A percentile compares a stretch with the other conserved stretches of the same genome.
phyloP scores from a whole-genome alignment of 2,329 filamentous ascomycete genomes.

The Exophiala sp. region DNA sequence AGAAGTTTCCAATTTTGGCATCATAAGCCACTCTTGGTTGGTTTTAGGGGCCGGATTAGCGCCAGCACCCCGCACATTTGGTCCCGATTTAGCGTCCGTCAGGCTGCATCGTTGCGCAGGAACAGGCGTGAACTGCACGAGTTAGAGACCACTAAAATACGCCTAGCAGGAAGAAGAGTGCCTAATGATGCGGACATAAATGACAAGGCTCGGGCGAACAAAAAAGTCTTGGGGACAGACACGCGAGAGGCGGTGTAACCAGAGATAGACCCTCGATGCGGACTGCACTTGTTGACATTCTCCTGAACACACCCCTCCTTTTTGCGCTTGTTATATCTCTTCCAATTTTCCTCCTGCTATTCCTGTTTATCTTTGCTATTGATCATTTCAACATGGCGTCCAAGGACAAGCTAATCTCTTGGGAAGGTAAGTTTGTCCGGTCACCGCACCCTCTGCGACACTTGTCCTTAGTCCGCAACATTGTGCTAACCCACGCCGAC shows the following conservation, averaged over 20 bases:
- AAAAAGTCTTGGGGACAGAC: too few relatives aligned
- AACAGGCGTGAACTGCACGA: conserved; percentile 3
- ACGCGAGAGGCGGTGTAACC: too few relatives aligned
- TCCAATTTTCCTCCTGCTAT: not conserved
- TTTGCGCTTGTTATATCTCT: not conserved
- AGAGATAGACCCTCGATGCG: too few relatives aligned
- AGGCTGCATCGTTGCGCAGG: conserved; percentile 3
- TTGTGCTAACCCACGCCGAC: not conserved
- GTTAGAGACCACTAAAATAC: too few relatives aligned
- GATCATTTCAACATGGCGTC: conserved; percentile 16
- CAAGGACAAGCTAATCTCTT: conserved; percentile 24
- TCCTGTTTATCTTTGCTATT: not conserved
- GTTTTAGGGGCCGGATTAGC: conserved; percentile 10
- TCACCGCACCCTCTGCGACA: not conserved
- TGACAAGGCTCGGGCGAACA: too few relatives aligned
- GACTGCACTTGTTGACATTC: too few relatives aligned
- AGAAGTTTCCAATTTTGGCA: too few relatives aligned
- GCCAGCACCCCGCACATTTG: conserved; percentile 11
- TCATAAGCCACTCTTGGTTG: not conserved
- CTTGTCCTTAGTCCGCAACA: not conserved
- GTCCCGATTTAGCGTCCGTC: too few relatives aligned
- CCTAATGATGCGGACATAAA: too few relatives aligned
- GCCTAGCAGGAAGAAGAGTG: too few relatives aligned
- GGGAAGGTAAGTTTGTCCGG: conserved; percentile 22
- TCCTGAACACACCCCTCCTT: not conserved